Base-by-base conservation (phyloP, 345 rosid species). In the Lepidium africanum region DNA sequence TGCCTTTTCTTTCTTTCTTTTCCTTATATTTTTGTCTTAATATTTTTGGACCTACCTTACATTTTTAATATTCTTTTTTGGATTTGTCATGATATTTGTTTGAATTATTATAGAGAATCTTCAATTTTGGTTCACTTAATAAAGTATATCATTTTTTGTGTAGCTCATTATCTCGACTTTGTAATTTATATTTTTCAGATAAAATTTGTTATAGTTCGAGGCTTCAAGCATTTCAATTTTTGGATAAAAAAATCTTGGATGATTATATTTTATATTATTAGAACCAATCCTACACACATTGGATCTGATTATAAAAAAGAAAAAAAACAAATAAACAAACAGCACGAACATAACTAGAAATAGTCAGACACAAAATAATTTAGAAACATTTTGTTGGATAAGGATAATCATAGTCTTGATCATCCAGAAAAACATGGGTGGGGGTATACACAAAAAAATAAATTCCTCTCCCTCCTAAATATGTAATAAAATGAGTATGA, bases 401-500 rank as follows among this genome's bases (percentile, higher is more conserved):
- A 5, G 6, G 33, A 30, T 6, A 30, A 30, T 30, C 33, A 30
- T 30, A 30, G 33, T 30, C 33, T 30, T 30, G 33, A 30, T 30
- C 6, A 30, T 30, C 33, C 33, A 30, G 33, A 30, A 30, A 30
- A 30, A 30, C 33, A 30, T 30, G 27, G 27, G 27, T 25, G 27
- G 27, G 27, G 2, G 36, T 63, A 27, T 40, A 51, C 56, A 59
- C 6, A 13, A 50, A 19, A 40, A 13, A 17, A 19, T 42, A 37
- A 70, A 33, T 0, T 5, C 19, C 10, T 36, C 57, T 53, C 48
- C 13, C 7, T 30, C 69, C 75, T 71, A 63, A 54, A 13, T 63
- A 54, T 63, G 63, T 54, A 46, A 55, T 63, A 71, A 63, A 37
- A 54, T 5, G 57, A 63, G 15, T 62, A 43, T 23, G 33, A 23